Conservation (phyloP, 2,329 filamentous ascomycete genomes). For the Trichoderma sp. region DNA sequence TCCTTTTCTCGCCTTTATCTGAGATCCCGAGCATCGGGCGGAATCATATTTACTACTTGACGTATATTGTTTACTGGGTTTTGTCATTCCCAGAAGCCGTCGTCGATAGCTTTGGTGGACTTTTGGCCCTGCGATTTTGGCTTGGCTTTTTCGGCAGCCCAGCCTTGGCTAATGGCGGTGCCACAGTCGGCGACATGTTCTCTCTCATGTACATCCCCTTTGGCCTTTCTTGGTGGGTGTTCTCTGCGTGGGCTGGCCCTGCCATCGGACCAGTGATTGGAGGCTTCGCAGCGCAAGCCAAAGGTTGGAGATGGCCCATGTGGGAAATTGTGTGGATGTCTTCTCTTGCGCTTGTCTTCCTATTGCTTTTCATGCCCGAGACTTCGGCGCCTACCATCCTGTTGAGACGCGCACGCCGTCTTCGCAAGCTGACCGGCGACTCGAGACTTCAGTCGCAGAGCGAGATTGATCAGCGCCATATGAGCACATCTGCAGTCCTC, state of each 20-base stretch:
- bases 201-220: slow-evolving; percentile 56
- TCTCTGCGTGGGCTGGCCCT: slow-evolving; percentile 58
- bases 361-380: slow-evolving; percentile 57
- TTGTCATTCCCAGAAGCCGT: background rate
- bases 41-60: slow-evolving; percentile 1
- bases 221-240: slow-evolving; percentile 56
- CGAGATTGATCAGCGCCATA: slow-evolving; percentile 26
- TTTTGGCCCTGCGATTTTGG: slow-evolving; percentile 61
- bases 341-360: slow-evolving; percentile 48
- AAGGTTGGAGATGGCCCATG: slow-evolving; percentile 56
- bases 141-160: slow-evolving; percentile 65
- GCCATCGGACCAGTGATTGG: slow-evolving; percentile 11
- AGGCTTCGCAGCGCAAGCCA: slow-evolving; percentile 46
- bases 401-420: slow-evolving; percentile 50
- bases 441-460: slow-evolving; percentile 22
- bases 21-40: slow-evolving; percentile 7
- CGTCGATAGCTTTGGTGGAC: slow-evolving; percentile 34
- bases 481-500: slow-evolving; percentile 23
- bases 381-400: slow-evolving; percentile 54
- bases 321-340: slow-evolving; percentile 58
- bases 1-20: background rate
- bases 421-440: slow-evolving; percentile 37
- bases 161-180: slow-evolving; percentile 57
- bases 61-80: background rate
- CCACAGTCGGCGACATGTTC: slow-evolving; percentile 51